These are phyloP conservation scores for Pilasporangium apinafurcum DNA, from an alignment of 352 stramenopile species.

Conservation along the genomic window DNA sequence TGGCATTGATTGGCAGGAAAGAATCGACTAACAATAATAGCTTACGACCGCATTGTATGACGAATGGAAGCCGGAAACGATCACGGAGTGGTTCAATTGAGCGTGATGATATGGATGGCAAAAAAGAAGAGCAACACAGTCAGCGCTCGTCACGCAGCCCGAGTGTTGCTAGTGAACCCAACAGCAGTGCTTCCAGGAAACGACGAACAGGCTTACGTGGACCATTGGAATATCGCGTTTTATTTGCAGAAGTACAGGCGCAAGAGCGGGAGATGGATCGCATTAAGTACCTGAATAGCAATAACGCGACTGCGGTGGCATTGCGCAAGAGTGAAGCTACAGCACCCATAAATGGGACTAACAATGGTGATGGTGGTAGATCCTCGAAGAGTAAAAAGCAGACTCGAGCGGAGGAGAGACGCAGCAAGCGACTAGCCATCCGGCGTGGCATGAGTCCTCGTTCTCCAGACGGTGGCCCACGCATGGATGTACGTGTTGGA, in stretches of 20 bases:
- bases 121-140: no score
- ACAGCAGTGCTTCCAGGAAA: no score
- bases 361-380: conserved; percentile 1
- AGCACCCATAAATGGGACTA: no score
- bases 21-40: no score
- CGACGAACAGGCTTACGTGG: no score
- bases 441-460: conserved; percentile 35
- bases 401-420: conserved; percentile 43
- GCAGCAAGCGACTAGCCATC: conserved; percentile 34
- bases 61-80: no score
- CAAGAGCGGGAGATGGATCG: conserved; percentile 45
- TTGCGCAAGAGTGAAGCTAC: conserved; percentile 35
- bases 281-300: conserved; percentile 28
- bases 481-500: conserved; percentile 10
- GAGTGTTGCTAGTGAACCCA: no score
- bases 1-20: no score
- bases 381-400: conserved; percentile 22
- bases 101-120: no score
- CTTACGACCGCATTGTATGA: no score
- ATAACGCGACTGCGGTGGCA: conserved; percentile 4
- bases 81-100: no score
- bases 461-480: conserved; percentile 29
- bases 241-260: conserved; percentile 47
- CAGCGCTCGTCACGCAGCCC: conserved; percentile 5
- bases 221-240: conserved; percentile 27